Percentiles rank a stretch among this genome's conserved stretches.
Evolutionary conservation across 257 asterid species (phyloP).

Genomic region (Ilex aquifolium): DNA sequence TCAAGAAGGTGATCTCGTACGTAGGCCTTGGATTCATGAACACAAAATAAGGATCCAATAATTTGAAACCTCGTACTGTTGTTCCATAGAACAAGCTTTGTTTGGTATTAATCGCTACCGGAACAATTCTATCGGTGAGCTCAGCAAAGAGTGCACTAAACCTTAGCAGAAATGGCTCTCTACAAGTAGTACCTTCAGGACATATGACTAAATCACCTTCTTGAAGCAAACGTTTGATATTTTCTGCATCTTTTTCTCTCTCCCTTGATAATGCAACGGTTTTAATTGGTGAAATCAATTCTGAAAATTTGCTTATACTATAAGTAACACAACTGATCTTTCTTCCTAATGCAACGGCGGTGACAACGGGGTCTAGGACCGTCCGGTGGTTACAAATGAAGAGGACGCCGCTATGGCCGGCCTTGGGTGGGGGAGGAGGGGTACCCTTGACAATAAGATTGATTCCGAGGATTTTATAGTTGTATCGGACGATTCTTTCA

Average conservation of each 20-base stretch:
- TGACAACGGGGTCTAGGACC: constrained; percentile 75
- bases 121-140: constrained; percentile 77
- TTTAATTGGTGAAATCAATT: constrained; percentile 73
- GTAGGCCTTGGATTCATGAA: constrained; percentile 93
- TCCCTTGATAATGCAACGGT: constrained; percentile 80
- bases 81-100: constrained; percentile 85
- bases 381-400: constrained; percentile 94
- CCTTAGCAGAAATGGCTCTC: constrained; percentile 73
- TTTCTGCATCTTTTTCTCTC: constrained; percentile 69
- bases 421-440: constrained; percentile 77
- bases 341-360: constrained; percentile 81
- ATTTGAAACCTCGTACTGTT: constrained; percentile 64
- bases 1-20: constrained; percentile 71
- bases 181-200: constrained; percentile 89
- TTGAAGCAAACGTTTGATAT: constrained; percentile 51
- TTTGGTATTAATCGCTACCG: constrained; percentile 66
- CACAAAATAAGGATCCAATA: constrained; percentile 75
- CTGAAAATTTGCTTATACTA: constrained; percentile 78
- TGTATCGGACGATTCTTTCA: constrained; percentile 56
- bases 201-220: constrained; percentile 87
- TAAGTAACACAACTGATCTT: constrained; percentile 87
- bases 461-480: constrained; percentile 61
- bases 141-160: constrained; percentile 92
- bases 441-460: constrained; percentile 71
- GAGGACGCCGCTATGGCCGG: constrained; percentile 61